Conservation (phyloP, 1,139 yeast species). For the Hyphopichia wangnamkhiaoensis region DNA sequence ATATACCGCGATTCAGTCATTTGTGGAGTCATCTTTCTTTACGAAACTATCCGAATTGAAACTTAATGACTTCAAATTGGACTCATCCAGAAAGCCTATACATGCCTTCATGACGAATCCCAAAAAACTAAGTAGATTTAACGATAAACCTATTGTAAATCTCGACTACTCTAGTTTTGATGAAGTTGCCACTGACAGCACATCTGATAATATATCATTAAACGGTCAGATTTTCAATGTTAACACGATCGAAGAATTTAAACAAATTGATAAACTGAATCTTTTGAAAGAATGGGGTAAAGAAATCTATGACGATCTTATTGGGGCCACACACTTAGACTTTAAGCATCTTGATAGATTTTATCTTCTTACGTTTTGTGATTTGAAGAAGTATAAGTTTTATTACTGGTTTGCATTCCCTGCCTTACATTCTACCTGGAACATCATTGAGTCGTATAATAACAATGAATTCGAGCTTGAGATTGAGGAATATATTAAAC, state of each 20-base stretch:
- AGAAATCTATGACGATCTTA: slow-evolving; percentile 18
- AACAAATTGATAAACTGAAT: slow-evolving; percentile 58
- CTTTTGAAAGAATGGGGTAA: slow-evolving; percentile 52
- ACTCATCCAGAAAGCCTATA: slow-evolving; percentile 45
- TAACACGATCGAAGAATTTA: slow-evolving; percentile 87
- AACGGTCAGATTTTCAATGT: slow-evolving; percentile 51
- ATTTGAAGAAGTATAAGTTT: slow-evolving; percentile 82
- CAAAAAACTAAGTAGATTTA: slow-evolving; percentile 35
- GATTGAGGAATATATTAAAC: slow-evolving; percentile 9
- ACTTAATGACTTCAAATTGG: slow-evolving; percentile 65
- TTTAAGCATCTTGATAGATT: slow-evolving; percentile 38
- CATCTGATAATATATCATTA: slow-evolving; percentile 9
- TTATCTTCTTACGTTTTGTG: slow-evolving; percentile 72
- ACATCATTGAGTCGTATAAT: slow-evolving; percentile 9
- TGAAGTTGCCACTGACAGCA: slow-evolving; percentile 33
- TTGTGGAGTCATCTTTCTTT: slow-evolving; percentile 85
- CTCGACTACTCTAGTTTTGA: slow-evolving; percentile 47
- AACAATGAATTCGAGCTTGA: slow-evolving; percentile 3
- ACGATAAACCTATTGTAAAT: slow-evolving; percentile 40
- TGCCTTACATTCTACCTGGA: slow-evolving; percentile 51
- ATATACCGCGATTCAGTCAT: slow-evolving; percentile 64
- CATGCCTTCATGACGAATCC: slow-evolving; percentile 38
- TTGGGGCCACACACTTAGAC: slow-evolving; percentile 11
- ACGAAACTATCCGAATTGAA: slow-evolving; percentile 67
- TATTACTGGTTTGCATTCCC: slow-evolving; percentile 92